Conservation (phyloP, 2,329 filamentous ascomycete species). For the Trichophyton rubrum region DNA sequence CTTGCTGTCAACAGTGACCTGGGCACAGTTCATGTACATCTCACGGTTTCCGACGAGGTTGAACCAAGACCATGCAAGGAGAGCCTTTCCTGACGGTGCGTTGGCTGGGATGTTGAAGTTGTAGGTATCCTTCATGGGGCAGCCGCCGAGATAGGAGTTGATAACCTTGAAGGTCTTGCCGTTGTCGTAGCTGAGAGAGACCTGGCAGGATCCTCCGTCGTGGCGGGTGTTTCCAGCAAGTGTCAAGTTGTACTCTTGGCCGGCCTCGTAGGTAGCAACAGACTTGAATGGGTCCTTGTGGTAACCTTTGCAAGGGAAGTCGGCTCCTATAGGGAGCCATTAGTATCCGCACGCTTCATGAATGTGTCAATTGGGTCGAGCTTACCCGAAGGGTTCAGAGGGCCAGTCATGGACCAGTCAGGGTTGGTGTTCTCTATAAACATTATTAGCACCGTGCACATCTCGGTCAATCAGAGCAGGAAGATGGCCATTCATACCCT, state of each 20-base stretch:
- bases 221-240: conserved; percentile 52
- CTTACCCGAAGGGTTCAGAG: conserved; percentile 3
- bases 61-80: conserved; percentile 69
- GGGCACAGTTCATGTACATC: conserved; percentile 72
- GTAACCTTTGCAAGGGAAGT: conserved; percentile 69
- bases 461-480: background rate
- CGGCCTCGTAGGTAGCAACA: conserved; percentile 50
- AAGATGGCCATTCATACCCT: conserved; percentile 11
- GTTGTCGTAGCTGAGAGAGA: conserved; percentile 61
- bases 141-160: conserved; percentile 48
- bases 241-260: conserved; percentile 50
- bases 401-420: conserved; percentile 4
- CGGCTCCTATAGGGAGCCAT: conserved; percentile 33
- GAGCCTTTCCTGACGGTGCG: conserved; percentile 46
- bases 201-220: conserved; percentile 63
- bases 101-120: conserved; percentile 55
- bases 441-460: background rate
- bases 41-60: conserved; percentile 43
- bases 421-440: background rate
- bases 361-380: background rate
- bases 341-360: background rate
- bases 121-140: conserved; percentile 42
- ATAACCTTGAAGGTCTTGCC: conserved; percentile 59
- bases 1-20: conserved; percentile 45
- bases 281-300: conserved; percentile 38